Evolutionary conservation across 352 stramenopile genomes (phyloP).

Genomic region (Pythium coloratum): DNA sequence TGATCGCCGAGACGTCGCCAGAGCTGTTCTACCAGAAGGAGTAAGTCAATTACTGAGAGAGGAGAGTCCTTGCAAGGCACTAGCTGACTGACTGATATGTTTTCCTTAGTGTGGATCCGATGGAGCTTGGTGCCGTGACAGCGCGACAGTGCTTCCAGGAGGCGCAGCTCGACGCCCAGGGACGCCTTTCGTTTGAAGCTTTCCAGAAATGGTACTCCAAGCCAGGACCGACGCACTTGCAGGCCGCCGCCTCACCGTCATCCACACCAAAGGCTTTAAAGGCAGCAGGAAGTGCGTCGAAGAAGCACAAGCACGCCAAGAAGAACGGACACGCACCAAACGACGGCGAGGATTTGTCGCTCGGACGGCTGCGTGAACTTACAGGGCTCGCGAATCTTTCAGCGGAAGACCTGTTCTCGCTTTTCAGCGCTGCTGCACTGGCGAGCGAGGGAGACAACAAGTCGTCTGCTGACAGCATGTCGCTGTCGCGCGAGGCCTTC

Average conservation of each 20-base stretch:
- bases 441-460: not conserved
- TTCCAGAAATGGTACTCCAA: conserved; percentile 83
- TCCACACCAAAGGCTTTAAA: conserved; percentile 6
- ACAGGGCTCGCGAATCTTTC: conserved; percentile 54
- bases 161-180: conserved; percentile 57
- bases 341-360: conserved; percentile 19
- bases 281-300: not conserved
- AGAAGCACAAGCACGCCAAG: conserved; percentile 8
- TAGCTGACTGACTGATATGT: not conserved
- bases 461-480: conserved; percentile 17
- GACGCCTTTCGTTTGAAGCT: conserved; percentile 69
- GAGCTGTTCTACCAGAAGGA: conserved; percentile 74
- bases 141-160: conserved; percentile 78
- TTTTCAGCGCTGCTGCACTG: conserved; percentile 42
- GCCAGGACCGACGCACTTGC: conserved; percentile 50
- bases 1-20: conserved; percentile 67
- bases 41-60: conserved; percentile 30
- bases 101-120: conserved; percentile 49
- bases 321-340: not conserved
- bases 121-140: conserved; percentile 66
- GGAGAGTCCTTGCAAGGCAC: not conserved
- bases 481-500: conserved; percentile 64
- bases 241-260: conserved; percentile 17
- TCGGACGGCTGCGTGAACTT: conserved; percentile 44
- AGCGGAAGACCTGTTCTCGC: conserved; percentile 58